Evolutionary conservation across 768 basidiomycete genomes (phyloP).

Genomic region (Pholiota conissans): DNA sequence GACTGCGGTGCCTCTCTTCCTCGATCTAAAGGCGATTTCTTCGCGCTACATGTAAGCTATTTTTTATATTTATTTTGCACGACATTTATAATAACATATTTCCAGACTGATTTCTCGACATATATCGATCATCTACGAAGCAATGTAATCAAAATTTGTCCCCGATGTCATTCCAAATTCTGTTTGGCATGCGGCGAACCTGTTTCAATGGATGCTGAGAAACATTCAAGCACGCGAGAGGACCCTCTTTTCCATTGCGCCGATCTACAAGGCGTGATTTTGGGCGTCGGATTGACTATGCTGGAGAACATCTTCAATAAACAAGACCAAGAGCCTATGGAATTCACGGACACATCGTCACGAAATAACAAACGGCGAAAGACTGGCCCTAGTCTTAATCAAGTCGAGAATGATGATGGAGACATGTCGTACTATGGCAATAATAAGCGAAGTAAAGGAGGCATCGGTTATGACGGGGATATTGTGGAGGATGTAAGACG

Average conservation of each 20-base stretch:
- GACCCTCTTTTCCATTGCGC: slow-evolving; percentile 84
- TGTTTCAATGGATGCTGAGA: slow-evolving; percentile 38
- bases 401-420: slow-evolving; percentile 44
- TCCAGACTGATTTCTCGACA: slow-evolving; percentile 67
- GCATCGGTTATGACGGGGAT: slow-evolving; percentile 86
- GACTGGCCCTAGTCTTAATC: slow-evolving; percentile 28
- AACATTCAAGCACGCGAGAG: slow-evolving; percentile 44
- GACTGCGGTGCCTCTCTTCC: slow-evolving; percentile 64
- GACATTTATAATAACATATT: slow-evolving; percentile 14
- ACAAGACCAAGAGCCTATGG: slow-evolving; percentile 39
- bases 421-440: slow-evolving; percentile 49
- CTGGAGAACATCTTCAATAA: slow-evolving; percentile 73
- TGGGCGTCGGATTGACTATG: slow-evolving; percentile 90
- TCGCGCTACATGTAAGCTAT: slow-evolving; percentile 74
- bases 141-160: slow-evolving; percentile 62
- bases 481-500: slow-evolving; percentile 79
- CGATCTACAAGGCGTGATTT: slow-evolving; percentile 83
- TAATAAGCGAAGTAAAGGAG: slow-evolving; percentile 69
- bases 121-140: slow-evolving; percentile 67
- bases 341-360: slow-evolving; percentile 31
- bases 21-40: slow-evolving; percentile 78
- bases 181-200: slow-evolving; percentile 81
- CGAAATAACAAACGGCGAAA: slow-evolving; percentile 48
- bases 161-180: slow-evolving; percentile 56
- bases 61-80: neutral